Evolutionary conservation across 176 grass and related monocot species (phyloP), one percentile per base, ranked within the genome.

Genomic region (Zizania latifolia): DNA sequence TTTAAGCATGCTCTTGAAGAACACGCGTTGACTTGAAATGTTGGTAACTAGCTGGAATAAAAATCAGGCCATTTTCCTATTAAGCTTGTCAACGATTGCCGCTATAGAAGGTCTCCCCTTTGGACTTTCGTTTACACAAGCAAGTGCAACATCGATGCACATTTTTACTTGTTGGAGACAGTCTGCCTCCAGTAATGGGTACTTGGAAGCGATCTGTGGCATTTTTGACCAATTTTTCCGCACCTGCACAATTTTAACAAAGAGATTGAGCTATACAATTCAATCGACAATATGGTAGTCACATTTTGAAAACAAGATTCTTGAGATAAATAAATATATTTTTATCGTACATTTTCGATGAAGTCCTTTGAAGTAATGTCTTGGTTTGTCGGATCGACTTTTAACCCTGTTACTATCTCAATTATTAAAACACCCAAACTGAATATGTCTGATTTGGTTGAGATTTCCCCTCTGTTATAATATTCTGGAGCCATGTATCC

Each of bases 401-500:
- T 40, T 30, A 57, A 31, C 6, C 48, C 23, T 31, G 76, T 78
- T n/a, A 57, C 62, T 35, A 64, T 78, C 62, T 30, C 65, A 3
- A 77, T 62, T 22, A 70, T 55, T 35, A 76, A 17, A 46, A 38
- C 57, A 3, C 62, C 64, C 6, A 76, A 57, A 37, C 65, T 81
- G 55, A 63, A 81, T 81, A 72, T 72, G 67, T 81, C 78, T 14
- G 78, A 81, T 58, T 81, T 81, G 2, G 28, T 16, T 14, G 78
- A 81, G 43, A 81, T 81, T 72, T 81, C 78, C 0, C 78, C 78
- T 48, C 68, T 81, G 55, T 37, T 51, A 53, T 39, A 32, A 36
- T 81, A 81, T 53, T 81, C 68, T 1, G 68, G 78, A n/a, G 78
- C 67, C 5, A 81, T 81, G 43, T 81, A 81, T 54, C 57, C 78